A percentile compares a stretch with the other conserved stretches of the same genome.
Conservation (phyloP, 2,329 filamentous ascomycete species). For the Colletotrichum simmondsii region DNA sequence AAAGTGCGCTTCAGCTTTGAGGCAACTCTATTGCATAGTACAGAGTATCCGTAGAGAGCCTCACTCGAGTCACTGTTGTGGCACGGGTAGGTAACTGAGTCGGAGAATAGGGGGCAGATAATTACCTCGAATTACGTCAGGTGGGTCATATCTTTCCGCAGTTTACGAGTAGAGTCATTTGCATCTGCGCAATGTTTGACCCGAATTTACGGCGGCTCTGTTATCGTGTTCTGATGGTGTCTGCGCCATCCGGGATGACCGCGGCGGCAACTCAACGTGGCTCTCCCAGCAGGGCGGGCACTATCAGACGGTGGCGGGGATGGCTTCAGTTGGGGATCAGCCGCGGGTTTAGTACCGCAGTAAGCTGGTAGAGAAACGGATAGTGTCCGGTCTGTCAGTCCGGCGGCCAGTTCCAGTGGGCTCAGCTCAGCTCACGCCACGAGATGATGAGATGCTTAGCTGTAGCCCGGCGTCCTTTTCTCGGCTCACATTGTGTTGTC, state of each 20-base stretch:
- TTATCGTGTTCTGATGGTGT: background rate
- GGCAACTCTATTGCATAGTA: too few species aligned
- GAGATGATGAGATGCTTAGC: background rate
- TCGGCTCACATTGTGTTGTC: slow-evolving; percentile 1
- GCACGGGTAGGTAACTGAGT: background rate
- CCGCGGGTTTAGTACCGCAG: background rate
- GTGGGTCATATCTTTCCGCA: slow-evolving; percentile 18
- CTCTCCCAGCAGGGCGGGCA: background rate
- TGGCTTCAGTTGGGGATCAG: slow-evolving; percentile 2
- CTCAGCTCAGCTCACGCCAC: slow-evolving; percentile 4
- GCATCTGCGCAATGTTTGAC: background rate
- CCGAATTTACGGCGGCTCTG: slow-evolving; percentile 7
- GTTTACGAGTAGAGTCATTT: background rate
- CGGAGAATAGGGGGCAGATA: background rate
- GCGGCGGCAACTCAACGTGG: background rate
- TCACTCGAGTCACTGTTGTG: background rate
- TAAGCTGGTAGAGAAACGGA: background rate
- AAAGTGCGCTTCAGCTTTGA: too few species aligned
- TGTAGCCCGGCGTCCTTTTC: background rate
- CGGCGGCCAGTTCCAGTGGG: background rate
- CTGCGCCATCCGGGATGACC: background rate
- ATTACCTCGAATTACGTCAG: slow-evolving; percentile 31
- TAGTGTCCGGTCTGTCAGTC: slow-evolving; percentile 2
- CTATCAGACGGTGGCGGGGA: slow-evolving; percentile 18
- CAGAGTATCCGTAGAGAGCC: background rate